Evolutionary conservation across 1,284 basidiomycete species (phyloP).

Genomic region (Tilletia horrida): DNA sequence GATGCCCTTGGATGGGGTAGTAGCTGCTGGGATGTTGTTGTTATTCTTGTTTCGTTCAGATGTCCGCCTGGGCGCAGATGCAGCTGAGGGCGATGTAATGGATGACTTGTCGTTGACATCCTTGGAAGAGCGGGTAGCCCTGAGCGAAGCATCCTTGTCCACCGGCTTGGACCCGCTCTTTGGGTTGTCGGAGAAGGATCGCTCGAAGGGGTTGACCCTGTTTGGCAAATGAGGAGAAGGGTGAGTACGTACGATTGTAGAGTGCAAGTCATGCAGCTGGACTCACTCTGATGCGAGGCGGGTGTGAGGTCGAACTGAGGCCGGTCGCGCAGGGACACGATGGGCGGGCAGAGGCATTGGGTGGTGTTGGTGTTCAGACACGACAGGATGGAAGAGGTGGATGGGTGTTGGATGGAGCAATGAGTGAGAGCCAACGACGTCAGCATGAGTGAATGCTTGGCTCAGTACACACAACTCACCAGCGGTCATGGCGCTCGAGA

Average conservation of each 20-base stretch:
- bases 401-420: background rate
- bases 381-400: background rate
- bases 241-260: background rate
- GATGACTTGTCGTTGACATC: conserved; percentile 20
- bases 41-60: conserved; percentile 17
- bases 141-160: conserved; percentile 22
- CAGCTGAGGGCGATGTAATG: conserved; percentile 19
- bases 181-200: conserved; percentile 71
- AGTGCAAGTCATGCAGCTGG: background rate
- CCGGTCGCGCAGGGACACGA: conserved; percentile 6
- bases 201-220: conserved; percentile 79
- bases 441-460: background rate
- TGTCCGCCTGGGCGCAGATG: conserved; percentile 6
- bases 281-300: conserved; percentile 16
- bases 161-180: conserved; percentile 38
- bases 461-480: background rate
- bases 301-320: conserved; percentile 12
- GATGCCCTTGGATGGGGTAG: conserved; percentile 24
- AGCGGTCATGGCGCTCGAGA: background rate
- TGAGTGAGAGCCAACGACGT: background rate
- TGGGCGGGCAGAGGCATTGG: conserved; percentile 5
- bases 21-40: conserved; percentile 24
- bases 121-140: conserved; percentile 26
- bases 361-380: background rate
- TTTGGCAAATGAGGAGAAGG: background rate